phyloP scores from a whole-genome alignment of 768 basidiomycete species.

The Mycena vitilis region DNA sequence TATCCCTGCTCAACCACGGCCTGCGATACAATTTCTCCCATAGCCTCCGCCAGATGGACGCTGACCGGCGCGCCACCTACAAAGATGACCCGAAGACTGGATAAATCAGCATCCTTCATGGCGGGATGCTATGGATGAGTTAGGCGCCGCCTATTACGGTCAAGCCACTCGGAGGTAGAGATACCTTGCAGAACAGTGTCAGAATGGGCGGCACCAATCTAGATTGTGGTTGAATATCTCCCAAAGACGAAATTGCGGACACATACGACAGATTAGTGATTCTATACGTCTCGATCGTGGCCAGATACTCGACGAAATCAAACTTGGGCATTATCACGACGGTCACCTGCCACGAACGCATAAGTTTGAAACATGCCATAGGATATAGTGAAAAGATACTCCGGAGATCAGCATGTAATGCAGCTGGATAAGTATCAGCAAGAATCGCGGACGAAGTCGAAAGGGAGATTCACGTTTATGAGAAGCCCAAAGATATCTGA shows the following conservation, averaged over 20 bases:
- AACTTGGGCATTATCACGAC: conserved; percentile 56
- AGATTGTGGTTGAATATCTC: not conserved
- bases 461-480: conserved; percentile 41
- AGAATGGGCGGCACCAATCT: conserved; percentile 53
- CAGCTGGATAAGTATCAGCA: not conserved
- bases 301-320: conserved; percentile 46
- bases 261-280: conserved; percentile 52
- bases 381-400: not conserved
- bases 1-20: conserved; percentile 2
- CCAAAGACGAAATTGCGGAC: not conserved
- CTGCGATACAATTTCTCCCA: not conserved
- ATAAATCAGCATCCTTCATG: conserved; percentile 13
- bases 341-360: conserved; percentile 37
- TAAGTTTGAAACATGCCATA: not conserved
- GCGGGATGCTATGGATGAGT: conserved; percentile 47
- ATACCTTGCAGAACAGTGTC: conserved; percentile 49
- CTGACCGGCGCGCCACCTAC: not conserved
- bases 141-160: not conserved
- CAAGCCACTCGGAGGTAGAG: not conserved
- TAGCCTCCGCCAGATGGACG: not conserved
- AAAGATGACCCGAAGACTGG: not conserved
- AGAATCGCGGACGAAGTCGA: conserved; percentile 5
- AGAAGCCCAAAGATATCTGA: conserved; percentile 59
- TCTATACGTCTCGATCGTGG: conserved; percentile 47
- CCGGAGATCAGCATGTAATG: conserved; percentile 25